Conservation (phyloP, 352 stramenopile species). For the Pythium sp. region DNA sequence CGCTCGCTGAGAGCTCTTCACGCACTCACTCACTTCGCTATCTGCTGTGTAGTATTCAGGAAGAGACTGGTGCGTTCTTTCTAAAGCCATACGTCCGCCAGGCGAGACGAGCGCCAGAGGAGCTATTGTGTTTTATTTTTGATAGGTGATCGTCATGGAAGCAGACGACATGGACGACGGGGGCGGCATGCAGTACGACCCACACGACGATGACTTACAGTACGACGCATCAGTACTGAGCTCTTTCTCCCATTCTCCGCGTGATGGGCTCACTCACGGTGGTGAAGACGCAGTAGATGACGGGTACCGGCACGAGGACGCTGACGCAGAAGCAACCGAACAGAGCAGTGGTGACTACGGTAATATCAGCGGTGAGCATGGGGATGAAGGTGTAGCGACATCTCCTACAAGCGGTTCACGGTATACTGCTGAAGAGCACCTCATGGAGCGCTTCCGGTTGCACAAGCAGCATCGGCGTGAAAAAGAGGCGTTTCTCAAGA, state of each 20-base stretch:
- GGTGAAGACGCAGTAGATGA: neutral
- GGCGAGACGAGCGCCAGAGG: too few relatives aligned
- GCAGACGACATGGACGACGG: neutral
- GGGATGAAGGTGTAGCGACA: neutral
- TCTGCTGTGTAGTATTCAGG: too few relatives aligned
- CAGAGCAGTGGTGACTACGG: neutral
- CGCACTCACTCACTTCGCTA: too few relatives aligned
- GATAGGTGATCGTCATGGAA: neutral
- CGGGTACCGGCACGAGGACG: neutral
- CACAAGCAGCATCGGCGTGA: slow-evolving; percentile 77
- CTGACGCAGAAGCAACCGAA: neutral
- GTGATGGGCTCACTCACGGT: neutral
- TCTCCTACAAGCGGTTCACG: neutral
- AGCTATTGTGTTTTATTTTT: too few relatives aligned
- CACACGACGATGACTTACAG: neutral
- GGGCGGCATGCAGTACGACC: slow-evolving; percentile 6
- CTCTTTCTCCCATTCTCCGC: neutral
- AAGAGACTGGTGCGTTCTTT: too few relatives aligned
- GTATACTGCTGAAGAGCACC: slow-evolving; percentile 38
- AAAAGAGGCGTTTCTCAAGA: slow-evolving; percentile 60
- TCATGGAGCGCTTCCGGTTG: slow-evolving; percentile 71
- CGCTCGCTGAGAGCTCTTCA: too few relatives aligned
- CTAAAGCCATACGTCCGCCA: too few relatives aligned
- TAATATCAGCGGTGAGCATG: neutral
- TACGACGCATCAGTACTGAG: neutral